Evolutionary conservation across 495 filamentous ascomycete species (phyloP).

Genomic region (Hypomontagnella submonticulosa): DNA sequence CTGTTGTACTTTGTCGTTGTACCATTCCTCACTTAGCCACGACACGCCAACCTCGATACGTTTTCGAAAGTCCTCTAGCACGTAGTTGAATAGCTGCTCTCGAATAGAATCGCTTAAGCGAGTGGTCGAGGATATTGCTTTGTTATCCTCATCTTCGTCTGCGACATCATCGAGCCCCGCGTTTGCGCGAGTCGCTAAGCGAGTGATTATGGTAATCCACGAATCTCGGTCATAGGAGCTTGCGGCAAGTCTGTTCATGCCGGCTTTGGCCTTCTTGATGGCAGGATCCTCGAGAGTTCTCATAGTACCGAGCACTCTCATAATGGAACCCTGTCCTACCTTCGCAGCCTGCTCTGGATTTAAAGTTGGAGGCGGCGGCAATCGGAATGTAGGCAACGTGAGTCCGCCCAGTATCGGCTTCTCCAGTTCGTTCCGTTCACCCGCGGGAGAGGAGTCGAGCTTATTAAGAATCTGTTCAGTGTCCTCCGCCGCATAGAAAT

Average conservation of each 20-base stretch:
- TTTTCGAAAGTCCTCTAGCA: slow-evolving; percentile 88
- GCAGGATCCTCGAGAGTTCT: slow-evolving; percentile 67
- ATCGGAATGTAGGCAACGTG: slow-evolving; percentile 73
- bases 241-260: slow-evolving; percentile 85
- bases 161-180: slow-evolving; percentile 68
- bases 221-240: slow-evolving; percentile 88
- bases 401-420: slow-evolving; percentile 41
- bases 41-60: slow-evolving; percentile 86
- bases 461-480: slow-evolving; percentile 78
- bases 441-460: slow-evolving; percentile 71
- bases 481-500: slow-evolving; percentile 77
- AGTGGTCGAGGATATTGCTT: slow-evolving; percentile 40
- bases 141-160: slow-evolving; percentile 63
- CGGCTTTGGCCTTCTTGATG: slow-evolving; percentile 67
- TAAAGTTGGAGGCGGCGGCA: slow-evolving; percentile 81
- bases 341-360: slow-evolving; percentile 72
- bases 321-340: slow-evolving; percentile 74
- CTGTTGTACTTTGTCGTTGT: slow-evolving; percentile 79
- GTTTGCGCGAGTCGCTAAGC: slow-evolving; percentile 83
- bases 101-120: slow-evolving; percentile 74
- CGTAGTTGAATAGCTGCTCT: slow-evolving; percentile 80
- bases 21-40: slow-evolving; percentile 99
- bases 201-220: slow-evolving; percentile 87
- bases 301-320: slow-evolving; percentile 81
- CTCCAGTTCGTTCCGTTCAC: slow-evolving; percentile 49